Base-by-base conservation (phyloP, 768 basidiomycete species). In the Rhodotorula kratochvilovae region DNA sequence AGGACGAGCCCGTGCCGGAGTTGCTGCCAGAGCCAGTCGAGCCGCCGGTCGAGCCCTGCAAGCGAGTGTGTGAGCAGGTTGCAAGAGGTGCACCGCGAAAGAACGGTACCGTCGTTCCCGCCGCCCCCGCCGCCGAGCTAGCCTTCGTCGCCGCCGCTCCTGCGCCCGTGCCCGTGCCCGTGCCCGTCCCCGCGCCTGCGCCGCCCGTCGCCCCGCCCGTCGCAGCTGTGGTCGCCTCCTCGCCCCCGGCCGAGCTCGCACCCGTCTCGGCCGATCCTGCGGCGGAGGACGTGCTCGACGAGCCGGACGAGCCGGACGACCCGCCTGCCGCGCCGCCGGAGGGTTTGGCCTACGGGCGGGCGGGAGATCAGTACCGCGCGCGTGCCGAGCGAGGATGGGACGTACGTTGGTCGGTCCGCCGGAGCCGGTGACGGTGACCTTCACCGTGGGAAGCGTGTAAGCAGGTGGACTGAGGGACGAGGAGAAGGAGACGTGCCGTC, bases 381-480 rank as follows among this genome's bases (percentile, higher is more conserved):
- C 17, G 29, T 8, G 3, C 27, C n/a, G 53, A 33, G 31, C 7
- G 31, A 33, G 1, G n/a, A 11, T 3, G 2, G 29, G 0, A 54
- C 55, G 10, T 23, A 57, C 55, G 10, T 27, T 39, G n/a, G 36
- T 43, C 3, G 57, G 57, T 1, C 57, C 57, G 39, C 63, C 53
- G 7, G 45, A 23, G 3, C 68, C 61, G 8, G 57, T 63, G 33
- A 71, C 70, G 0, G 65, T 67, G 10, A 71, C 61, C n/a, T n/a
- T n/a, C n/a, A n/a, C n/a, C n/a, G n/a, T n/a, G n/a, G n/a, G n/a
- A n/a, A n/a, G n/a, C n/a, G n/a, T n/a, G n/a, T n/a, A n/a, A n/a
- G n/a, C n/a, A n/a, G n/a, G n/a, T n/a, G n/a, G n/a, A n/a, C n/a
- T n/a, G n/a, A n/a, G n/a, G n/a, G n/a, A n/a, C n/a, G n/a, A n/a